A percentile compares a stretch with the other conserved stretches of the same genome.
phyloP scores from a whole-genome alignment of 768 basidiomycete genomes.

The Mycena pura region DNA sequence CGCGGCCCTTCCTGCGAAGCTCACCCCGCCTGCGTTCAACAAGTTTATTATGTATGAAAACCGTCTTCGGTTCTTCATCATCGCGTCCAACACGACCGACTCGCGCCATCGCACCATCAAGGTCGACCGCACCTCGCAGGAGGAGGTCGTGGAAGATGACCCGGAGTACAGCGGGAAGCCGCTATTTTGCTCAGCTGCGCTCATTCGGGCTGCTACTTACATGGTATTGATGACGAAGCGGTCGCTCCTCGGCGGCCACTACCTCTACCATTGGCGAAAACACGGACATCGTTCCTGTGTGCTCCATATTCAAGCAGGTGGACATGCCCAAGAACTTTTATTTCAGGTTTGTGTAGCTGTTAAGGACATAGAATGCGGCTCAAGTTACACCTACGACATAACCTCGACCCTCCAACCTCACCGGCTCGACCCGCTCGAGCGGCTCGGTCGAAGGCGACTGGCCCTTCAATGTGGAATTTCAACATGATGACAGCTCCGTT shows the following conservation, averaged over 20 bases:
- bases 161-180: conserved; percentile 88
- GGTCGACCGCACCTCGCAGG: conserved; percentile 85
- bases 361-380: not conserved
- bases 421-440: conserved; percentile 57
- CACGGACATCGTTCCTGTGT: conserved; percentile 82
- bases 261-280: conserved; percentile 95
- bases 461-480: conserved; percentile 94
- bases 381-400: conserved; percentile 93
- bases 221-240: conserved; percentile 91
- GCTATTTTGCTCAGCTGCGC: conserved; percentile 76
- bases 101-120: conserved; percentile 91
- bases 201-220: conserved; percentile 94
- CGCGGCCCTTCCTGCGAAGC: conserved; percentile 16
- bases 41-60: conserved; percentile 96
- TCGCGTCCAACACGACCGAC: conserved; percentile 89
- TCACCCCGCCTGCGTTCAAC: conserved; percentile 58
- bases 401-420: conserved; percentile 95
- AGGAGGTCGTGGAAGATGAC: conserved; percentile 87
- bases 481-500: conserved; percentile 80
- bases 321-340: conserved; percentile 99
- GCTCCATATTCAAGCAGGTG: conserved; percentile 90
- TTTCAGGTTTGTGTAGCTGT: conserved; percentile 67
- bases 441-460: conserved; percentile 55
- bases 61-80: conserved; percentile 86
- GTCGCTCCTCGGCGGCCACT: conserved; percentile 92